These are phyloP conservation scores for Fraxinus anomala DNA, from an alignment of 257 asterid species.

Conservation along the genomic window DNA sequence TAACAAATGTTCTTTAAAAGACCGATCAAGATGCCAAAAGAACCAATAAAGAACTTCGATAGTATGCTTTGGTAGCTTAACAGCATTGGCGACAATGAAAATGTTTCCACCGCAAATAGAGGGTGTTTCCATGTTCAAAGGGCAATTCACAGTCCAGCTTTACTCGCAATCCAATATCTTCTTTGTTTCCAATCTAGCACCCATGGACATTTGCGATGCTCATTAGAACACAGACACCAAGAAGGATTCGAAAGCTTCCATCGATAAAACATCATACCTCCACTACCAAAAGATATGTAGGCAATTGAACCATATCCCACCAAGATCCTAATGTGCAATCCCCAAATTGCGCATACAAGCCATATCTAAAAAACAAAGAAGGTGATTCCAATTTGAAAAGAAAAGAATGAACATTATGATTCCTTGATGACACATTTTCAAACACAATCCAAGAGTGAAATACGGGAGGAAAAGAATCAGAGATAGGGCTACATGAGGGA, in stretches of 20 bases:
- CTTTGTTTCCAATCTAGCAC: conserved; percentile 85
- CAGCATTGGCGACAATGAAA: conserved; percentile 42
- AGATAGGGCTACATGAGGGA: background rate
- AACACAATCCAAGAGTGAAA: conserved; percentile 23
- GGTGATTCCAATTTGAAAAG: conserved; percentile 45
- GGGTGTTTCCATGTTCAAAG: conserved; percentile 61
- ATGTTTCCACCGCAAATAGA: conserved; percentile 47
- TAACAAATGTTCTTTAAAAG: conserved; percentile 36
- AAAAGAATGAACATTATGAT: conserved; percentile 25
- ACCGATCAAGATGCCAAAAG: conserved; percentile 46
- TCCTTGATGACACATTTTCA: conserved; percentile 26
- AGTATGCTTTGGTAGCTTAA: conserved; percentile 41
- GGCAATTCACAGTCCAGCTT: conserved; percentile 73
- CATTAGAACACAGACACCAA: conserved; percentile 71
- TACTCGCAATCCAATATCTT: conserved; percentile 76
- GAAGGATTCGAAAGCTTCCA: conserved; percentile 70
- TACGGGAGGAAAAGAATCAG: background rate
- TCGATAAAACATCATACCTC: conserved; percentile 81
- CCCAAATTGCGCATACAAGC: conserved; percentile 80
- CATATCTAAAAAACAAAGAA: conserved; percentile 69
- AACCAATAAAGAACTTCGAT: conserved; percentile 41
- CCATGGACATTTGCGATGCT: conserved; percentile 82
- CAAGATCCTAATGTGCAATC: conserved; percentile 81
- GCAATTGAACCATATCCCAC: conserved; percentile 70
- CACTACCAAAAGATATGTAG: conserved; percentile 69